Base-by-base conservation (phyloP, 805 yeast genomes). In the Candida peoriensis region DNA sequence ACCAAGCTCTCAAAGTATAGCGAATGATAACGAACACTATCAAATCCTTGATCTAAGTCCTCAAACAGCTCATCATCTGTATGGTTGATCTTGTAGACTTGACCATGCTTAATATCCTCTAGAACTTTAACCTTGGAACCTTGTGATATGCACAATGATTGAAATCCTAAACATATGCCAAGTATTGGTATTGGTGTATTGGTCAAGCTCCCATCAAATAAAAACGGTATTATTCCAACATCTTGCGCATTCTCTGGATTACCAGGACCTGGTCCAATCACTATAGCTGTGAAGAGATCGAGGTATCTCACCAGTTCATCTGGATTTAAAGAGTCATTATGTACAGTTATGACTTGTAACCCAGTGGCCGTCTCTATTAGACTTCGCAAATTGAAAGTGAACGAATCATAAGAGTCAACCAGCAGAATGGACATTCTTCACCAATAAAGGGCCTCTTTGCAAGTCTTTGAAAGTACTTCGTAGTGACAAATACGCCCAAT, bases 181-280 rank as follows among this genome's bases (percentile, higher is more conserved):
- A 93, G 60, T 0, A 88, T 71, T 0, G 97, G 97, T 1, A 78
- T 50, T 1, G 41, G 37, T 5, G 25, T 28, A 0, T 50, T 38
- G 2, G 47, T 39, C n/a, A 50, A 50, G 6, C 54, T 48, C 18
- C 48, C 41, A 42, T 59, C 38, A 71, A 74, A 81, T 44, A 89
- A 39, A 7, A 59, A 57, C 0, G 78, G 73, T 12, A 89, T 74
- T 9, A 87, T 69, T 0, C 96, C 96, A 20, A 81, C 74, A 49
- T 89, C 97, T 2, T 52, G 24, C 4, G 70, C 50, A 47, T 64
- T 61, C 1, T 61, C 57, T 0, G 98, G 98, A 47, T 84, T 76
- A 0, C 99, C 99, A 0, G 99, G 99, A 0, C 99, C 99, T 0
- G 99, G 99, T 0, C 98, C 98, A 8, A 93, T 69, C 0, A 93